Conservation (phyloP, 2,329 filamentous ascomycete genomes). For the Cryoendolithus antarcticus region DNA sequence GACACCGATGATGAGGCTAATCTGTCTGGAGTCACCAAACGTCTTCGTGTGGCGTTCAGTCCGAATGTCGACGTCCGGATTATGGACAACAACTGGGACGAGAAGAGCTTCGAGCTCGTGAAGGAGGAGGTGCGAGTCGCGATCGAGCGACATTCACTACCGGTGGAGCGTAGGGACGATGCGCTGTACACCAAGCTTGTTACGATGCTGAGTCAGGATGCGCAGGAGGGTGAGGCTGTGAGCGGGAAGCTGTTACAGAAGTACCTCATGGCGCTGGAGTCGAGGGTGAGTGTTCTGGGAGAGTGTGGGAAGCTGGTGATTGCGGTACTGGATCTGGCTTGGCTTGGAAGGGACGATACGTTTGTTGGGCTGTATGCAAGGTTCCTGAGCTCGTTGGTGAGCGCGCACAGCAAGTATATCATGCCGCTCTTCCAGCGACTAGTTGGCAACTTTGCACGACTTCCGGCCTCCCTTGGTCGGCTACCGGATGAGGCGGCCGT, state of each 20-base stretch:
- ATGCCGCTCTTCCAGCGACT: constrained; percentile 65
- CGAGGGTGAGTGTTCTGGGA: constrained; percentile 43
- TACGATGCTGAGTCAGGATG: constrained; percentile 17
- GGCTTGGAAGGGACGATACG: constrained; percentile 48
- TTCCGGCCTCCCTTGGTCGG: constrained; percentile 42
- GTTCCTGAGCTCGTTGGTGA: constrained; percentile 55
- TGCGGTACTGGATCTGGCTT: constrained; percentile 45
- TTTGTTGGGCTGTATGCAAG: constrained; percentile 46
- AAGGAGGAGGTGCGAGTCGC: constrained; percentile 50
- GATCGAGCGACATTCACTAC: constrained; percentile 20
- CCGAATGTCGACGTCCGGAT: constrained; percentile 35
- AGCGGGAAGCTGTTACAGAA: constrained; percentile 41
- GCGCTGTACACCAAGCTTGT: constrained; percentile 43
- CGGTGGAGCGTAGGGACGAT: constrained; percentile 38
- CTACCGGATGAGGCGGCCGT: constrained; percentile 46
- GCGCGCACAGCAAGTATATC: constrained; percentile 70
- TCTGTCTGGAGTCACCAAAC: constrained; percentile 28
- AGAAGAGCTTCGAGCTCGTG: constrained; percentile 45
- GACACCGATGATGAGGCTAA: constrained; percentile 24
- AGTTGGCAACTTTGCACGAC: constrained; percentile 59
- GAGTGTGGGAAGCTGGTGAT: constrained; percentile 47
- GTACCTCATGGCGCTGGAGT: constrained; percentile 46
- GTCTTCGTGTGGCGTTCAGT: constrained; percentile 36
- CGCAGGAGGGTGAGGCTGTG: constrained; percentile 31
- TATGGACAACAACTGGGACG: constrained; percentile 30